A percentile compares a stretch with the other conserved stretches of the same genome.
phyloP scores from a whole-genome alignment of 75 land plant genomes.

The Isoetes taiwanensis region DNA sequence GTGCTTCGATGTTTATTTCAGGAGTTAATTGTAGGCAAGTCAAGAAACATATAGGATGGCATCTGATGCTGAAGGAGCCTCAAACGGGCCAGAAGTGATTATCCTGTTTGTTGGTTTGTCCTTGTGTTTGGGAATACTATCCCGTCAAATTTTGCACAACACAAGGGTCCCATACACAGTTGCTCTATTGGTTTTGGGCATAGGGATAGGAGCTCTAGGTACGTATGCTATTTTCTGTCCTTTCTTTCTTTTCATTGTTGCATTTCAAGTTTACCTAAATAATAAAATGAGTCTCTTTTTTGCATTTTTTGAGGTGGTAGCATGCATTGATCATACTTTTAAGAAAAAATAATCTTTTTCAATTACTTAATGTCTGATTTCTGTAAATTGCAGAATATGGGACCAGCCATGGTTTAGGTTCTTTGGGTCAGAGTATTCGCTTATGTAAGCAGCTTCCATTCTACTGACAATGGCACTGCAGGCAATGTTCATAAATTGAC shows the following conservation, averaged over 20 bases:
- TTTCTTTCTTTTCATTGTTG: not conserved
- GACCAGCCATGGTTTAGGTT: conserved; percentile 46
- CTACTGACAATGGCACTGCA: not conserved
- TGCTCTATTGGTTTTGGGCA: conserved; percentile 70
- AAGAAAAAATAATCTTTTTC: not conserved
- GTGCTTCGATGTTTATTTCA: too few species aligned
- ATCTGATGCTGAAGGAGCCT: not conserved
- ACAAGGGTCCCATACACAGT: conserved; percentile 87
- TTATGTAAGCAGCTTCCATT: conserved; percentile 45
- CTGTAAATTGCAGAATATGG: conserved; percentile 63
- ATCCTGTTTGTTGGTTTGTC: conserved; percentile 61
- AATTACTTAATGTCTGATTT: not conserved
- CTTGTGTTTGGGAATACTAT: conserved; percentile 58
- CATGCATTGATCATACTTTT: not conserved
- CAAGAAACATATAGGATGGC: too few species aligned
- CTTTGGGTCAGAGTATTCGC: conserved; percentile 74
- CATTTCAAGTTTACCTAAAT: not conserved
- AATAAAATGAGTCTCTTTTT: too few species aligned
- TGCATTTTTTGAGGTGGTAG: not conserved
- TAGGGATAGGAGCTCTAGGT: conserved; percentile 80
- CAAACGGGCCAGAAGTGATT: conserved; percentile 34
- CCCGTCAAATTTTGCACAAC: conserved; percentile 58
- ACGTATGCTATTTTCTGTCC: not conserved
- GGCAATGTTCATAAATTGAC: too few species aligned
- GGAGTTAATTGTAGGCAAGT: too few species aligned